phyloP scores from a whole-genome alignment of 805 yeast species.

The Dipodascus geniculatus region DNA sequence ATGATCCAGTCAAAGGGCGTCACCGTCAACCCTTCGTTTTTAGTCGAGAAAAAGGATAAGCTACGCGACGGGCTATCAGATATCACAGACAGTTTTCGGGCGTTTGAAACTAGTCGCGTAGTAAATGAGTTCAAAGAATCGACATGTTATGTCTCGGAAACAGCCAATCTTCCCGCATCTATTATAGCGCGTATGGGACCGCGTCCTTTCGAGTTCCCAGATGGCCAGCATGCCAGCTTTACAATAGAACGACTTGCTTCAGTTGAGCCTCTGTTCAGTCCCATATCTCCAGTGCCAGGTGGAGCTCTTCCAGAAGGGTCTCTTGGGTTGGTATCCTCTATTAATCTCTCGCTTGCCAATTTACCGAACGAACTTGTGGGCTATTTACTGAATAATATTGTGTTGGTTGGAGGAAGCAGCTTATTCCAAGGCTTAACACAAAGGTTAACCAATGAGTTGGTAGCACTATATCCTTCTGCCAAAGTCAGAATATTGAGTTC shows the following conservation, averaged over 20 bases:
- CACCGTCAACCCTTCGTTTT: constrained; percentile 24
- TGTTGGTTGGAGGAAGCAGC: constrained; percentile 52
- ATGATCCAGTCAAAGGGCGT: constrained; percentile 31
- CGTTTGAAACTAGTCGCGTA: constrained; percentile 21
- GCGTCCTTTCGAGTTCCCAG: constrained; percentile 49
- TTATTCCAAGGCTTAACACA: constrained; percentile 44
- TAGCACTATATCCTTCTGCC: constrained; percentile 42
- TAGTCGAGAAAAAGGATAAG: constrained; percentile 26
- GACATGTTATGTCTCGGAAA: constrained; percentile 27
- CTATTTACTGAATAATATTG: constrained; percentile 34
- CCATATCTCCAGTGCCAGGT: constrained; percentile 37
- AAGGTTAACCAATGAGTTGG: constrained; percentile 43
- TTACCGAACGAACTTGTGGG: constrained; percentile 31
- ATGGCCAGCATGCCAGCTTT: constrained; percentile 36
- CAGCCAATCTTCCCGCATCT: constrained; percentile 27
- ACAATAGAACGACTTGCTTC: constrained; percentile 43
- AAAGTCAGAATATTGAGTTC: constrained; percentile 31
- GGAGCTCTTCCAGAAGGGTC: constrained; percentile 26
- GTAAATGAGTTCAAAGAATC: constrained; percentile 37
- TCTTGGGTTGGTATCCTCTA: constrained; percentile 36
- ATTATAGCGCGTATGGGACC: constrained; percentile 25
- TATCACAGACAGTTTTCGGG: constrained; percentile 29
- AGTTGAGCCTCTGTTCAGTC: constrained; percentile 63
- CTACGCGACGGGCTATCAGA: constrained; percentile 28
- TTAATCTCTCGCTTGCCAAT: constrained; percentile 29